Base-by-base conservation (phyloP, 257 asterid species). In the Jacaranda mimosifolia region DNA sequence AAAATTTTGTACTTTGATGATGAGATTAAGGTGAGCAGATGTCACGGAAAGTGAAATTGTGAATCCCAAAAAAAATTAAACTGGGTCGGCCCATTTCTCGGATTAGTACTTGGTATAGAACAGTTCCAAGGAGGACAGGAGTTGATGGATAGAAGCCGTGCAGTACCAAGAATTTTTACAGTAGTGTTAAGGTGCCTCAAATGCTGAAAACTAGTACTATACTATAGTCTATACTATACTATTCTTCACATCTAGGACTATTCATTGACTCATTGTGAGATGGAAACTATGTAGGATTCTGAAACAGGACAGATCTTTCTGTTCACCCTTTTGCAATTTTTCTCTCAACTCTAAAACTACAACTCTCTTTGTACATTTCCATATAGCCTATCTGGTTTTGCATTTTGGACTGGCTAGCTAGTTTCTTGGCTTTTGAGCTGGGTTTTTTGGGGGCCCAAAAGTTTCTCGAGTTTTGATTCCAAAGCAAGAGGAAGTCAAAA, bases 351-450 rank as follows among this genome's bases (percentile, higher is more conserved):
- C 21, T 52, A 52, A 52, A 14, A n/a, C 58, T 26, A 26, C 1
- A 26, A 4, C 58, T 15, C 58, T 48, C 12, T n/a, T 52, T 52
- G 0, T 15, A 26, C 32, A 26, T 26, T 26, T 26, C 32, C 2
- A 26, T 26, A 52, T 48, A 52, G 9, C 21, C 55, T 48, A 3
- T 48, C 14, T 43, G 43, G 57, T 42, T 72, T 57, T 56, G 49
- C 69, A 21, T 18, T 26, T 67, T 21, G 71, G 57, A 67, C 13
- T 46, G 10, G 13, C 21, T 45, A 48, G 38, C n/a, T 26, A 26
- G 32, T 26, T 26, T 26, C 38, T 74, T 63, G 79, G 79, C 66
- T 75, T 64, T 56, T 36, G 78, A 74, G 67, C 73, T 75, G 10
- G 46, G 19, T 76, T 42, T 19, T 45, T 76, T 68, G 35, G 21